Evolutionary conservation across 2,329 filamentous ascomycete genomes (phyloP).

Genomic region (Byssoonygena ceratinophila): DNA sequence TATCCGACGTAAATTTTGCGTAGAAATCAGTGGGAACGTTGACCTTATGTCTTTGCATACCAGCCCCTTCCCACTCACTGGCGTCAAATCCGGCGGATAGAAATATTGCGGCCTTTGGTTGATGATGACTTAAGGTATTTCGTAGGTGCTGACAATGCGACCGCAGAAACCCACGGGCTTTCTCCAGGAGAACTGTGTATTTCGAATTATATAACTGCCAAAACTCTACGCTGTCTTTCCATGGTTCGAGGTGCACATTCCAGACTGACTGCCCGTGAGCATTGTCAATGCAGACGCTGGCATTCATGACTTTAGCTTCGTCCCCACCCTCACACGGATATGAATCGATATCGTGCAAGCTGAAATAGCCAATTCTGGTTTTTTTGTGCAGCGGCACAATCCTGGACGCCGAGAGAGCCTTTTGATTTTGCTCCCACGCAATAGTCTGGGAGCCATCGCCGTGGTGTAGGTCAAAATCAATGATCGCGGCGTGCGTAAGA

Average conservation of each 20-base stretch:
- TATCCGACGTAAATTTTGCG: slow-evolving; percentile 75
- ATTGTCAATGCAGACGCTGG: slow-evolving; percentile 86
- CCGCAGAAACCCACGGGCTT: slow-evolving; percentile 66
- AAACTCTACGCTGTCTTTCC: slow-evolving; percentile 74
- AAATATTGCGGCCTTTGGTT: slow-evolving; percentile 78
- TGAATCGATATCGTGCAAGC: slow-evolving; percentile 94
- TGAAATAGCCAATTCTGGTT: slow-evolving; percentile 87
- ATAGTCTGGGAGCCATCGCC: slow-evolving; percentile 94
- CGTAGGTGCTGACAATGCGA: slow-evolving; percentile 58
- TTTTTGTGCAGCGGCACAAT: slow-evolving; percentile 69
- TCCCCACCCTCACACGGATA: slow-evolving; percentile 96
- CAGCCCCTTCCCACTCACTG: slow-evolving; percentile 81
- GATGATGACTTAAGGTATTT: slow-evolving; percentile 46
- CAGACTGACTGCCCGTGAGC: slow-evolving; percentile 89
- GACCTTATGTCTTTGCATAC: slow-evolving; percentile 92
- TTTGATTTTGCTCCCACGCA: slow-evolving; percentile 77
- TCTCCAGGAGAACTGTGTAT: slow-evolving; percentile 67
- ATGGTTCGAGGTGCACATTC: slow-evolving; percentile 88
- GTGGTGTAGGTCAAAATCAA: slow-evolving; percentile 86
- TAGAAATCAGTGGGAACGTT: slow-evolving; percentile 97
- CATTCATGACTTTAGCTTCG: slow-evolving; percentile 82
- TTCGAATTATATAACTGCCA: slow-evolving; percentile 76
- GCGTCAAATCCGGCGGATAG: slow-evolving; percentile 94
- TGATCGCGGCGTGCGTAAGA: slow-evolving; percentile 83
- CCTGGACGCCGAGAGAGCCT: slow-evolving; percentile 52